Base-by-base conservation (phyloP, 2,329 filamentous ascomycete species). In the Cercospora sesami region DNA sequence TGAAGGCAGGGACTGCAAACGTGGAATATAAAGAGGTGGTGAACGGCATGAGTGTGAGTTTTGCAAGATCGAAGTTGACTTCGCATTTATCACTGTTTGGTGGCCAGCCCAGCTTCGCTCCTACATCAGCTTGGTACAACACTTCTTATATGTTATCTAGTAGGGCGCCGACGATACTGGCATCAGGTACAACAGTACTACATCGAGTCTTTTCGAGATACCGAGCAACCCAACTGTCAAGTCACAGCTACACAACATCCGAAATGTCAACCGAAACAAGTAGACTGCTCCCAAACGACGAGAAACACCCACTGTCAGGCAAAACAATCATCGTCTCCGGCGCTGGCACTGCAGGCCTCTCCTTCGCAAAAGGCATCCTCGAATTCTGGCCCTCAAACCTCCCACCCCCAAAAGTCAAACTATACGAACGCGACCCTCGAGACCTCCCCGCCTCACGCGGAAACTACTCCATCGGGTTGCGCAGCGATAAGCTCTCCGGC, bases 261-360 rank as follows among this genome's bases (percentile, higher is more conserved):
- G 18, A 14, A 2, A 58, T 58, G 53, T 58, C 28, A 26, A 33
- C 23, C 45, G 45, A 51, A 51, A 51, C 45, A 12, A 23, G 10
- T 23, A 6, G 5, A 21, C 45, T 51, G 0, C 45, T 51, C 45
- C 18, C 9, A 0, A 21, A 48, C 14, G 23, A n/a, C 14, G 16
- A 30, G 21, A 31, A 9, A 21, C 42, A 63, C 14, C 26, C 42
- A 4, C 67, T 71, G 12, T 59, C 69, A n/a, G 68, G 62, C 23
- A 71, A 70, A 48, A 53, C 55, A 14, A 70, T 71, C 63, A 60
- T 71, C 55, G 55, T 71, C 28, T 28, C 66, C 42, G 69, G 68
- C 23, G 69, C 63, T 5, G 69, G 68, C 12, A 62, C 70, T 16
- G 69, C 69, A 36, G 68, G 68, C 16, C 68, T 71, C 16, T 60